phyloP scores from a whole-genome alignment of 306 rosid genomes.

The Glycyrrhiza uralensis region DNA sequence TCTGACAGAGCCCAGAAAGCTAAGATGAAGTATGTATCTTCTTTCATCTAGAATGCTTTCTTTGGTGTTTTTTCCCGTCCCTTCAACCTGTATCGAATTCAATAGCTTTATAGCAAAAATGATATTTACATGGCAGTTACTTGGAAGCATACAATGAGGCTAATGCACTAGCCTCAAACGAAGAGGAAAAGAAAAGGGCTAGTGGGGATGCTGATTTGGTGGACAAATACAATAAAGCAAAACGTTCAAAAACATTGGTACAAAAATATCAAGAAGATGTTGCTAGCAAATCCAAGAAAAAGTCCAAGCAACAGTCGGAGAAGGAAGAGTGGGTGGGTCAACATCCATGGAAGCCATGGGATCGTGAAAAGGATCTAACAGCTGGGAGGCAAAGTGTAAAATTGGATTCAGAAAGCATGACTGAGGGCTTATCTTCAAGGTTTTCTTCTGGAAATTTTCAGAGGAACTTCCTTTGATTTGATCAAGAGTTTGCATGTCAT shows the following conservation, averaged over 20 bases:
- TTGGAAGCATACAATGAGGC: slow-evolving; percentile 90
- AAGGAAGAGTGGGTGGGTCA: slow-evolving; percentile 81
- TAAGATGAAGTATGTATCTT: slow-evolving; percentile 62
- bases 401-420: slow-evolving; percentile 68
- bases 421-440: slow-evolving; percentile 66
- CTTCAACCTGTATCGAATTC: background rate
- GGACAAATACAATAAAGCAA: slow-evolving; percentile 77
- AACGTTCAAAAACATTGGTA: slow-evolving; percentile 74
- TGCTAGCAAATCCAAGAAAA: slow-evolving; percentile 57
- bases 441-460: slow-evolving; percentile 75
- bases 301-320: slow-evolving; percentile 44
- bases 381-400: slow-evolving; percentile 75
- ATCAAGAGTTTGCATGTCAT: background rate
- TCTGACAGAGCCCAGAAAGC: slow-evolving; percentile 87
- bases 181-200: slow-evolving; percentile 47
- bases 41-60: slow-evolving; percentile 18
- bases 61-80: slow-evolving; percentile 8
- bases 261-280: slow-evolving; percentile 65
- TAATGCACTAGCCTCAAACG: slow-evolving; percentile 72
- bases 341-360: slow-evolving; percentile 99
- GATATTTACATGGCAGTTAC: slow-evolving; percentile 53
- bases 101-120: slow-evolving; percentile 11
- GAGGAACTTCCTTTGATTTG: slow-evolving; percentile 75
- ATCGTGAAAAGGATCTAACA: slow-evolving; percentile 84
- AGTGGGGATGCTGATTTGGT: slow-evolving; percentile 75